Evolutionary conservation across 2,329 filamentous ascomycete species (phyloP), one percentile per base, ranked within the genome.

Genomic region (Paraphaeosphaeria sporulosa): DNA sequence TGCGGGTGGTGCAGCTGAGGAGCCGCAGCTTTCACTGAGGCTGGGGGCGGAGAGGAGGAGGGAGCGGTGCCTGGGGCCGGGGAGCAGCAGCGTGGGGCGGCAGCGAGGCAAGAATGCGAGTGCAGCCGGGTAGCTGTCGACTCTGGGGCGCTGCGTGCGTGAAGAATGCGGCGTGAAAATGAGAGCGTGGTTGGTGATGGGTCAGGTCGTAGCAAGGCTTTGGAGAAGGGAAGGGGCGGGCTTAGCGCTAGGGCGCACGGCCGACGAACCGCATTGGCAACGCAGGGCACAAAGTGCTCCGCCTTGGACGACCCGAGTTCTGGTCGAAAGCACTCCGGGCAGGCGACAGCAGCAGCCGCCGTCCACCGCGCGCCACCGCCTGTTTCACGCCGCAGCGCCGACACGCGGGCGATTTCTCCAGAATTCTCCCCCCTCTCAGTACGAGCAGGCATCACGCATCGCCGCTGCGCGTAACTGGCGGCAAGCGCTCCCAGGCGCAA

Each of bases 21-120:
- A 25, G 65, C 64, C 59, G 68, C 62, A 69, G 69, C 65, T 67
- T 67, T 54, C 4, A 52, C 68, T 54, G 63, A 63, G 34, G 68
- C 54, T 64, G 66, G 68, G 70, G 65, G 58, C 47, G 55, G 51
- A 47, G 51, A 50, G 19, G 54, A 50, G 19, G 54, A 48, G 44
- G 50, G 34, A 38, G 54, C 44, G 44, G 44, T 40, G 44, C 44
- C 44, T 34, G 30, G 44, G 17, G 27, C 54, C 21, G 46, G 44
- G 46, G 23, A 40, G 38, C 38, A 40, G 38, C 38, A 40, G 38
- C 38, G 38, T 40, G 47, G 47, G 48, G 40, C 58, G 58, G 42
- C 40, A 17, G 42, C 40, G 27, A 23, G 50, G 42, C 52, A 57
- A 57, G 58, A 57, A 60, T 57, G 58, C 46, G 49, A 49, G 27